Evolutionary conservation across 1,284 basidiomycete genomes (phyloP).

Genomic region (Austropuccinia psidii): DNA sequence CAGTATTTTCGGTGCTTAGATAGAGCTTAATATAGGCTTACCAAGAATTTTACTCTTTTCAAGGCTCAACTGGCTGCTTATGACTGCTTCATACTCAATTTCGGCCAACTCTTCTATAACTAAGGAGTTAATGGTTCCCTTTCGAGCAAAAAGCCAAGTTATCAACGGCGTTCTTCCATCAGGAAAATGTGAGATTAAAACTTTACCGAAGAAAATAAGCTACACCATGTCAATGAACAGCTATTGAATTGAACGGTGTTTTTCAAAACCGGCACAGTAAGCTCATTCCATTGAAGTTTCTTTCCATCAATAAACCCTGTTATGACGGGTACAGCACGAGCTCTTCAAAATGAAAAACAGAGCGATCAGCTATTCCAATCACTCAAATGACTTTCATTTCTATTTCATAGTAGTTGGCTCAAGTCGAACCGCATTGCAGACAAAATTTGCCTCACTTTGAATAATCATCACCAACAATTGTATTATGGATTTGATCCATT

Average conservation of each 20-base stretch:
- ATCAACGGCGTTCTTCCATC: background rate
- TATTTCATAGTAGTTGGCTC: too few relatives aligned
- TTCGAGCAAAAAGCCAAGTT: background rate
- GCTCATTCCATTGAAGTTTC: slow-evolving; percentile 2
- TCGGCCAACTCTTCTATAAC: slow-evolving; percentile 17
- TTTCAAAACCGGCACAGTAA: background rate
- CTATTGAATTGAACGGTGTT: slow-evolving; percentile 29
- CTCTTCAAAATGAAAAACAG: background rate
- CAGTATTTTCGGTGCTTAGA: too few relatives aligned
- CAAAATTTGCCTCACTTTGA: background rate
- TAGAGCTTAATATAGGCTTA: too few relatives aligned
- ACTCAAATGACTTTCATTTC: too few relatives aligned
- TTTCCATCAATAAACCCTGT: background rate
- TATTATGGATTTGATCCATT: slow-evolving; percentile 18
- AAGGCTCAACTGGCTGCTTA: too few relatives aligned
- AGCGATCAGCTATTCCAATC: background rate
- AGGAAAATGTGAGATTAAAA: background rate
- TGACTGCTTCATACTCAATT: slow-evolving; percentile 20
- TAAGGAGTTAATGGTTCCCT: background rate
- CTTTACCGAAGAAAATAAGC: slow-evolving; percentile 4
- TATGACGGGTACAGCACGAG: slow-evolving; percentile 17
- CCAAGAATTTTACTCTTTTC: too few relatives aligned
- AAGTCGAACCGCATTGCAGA: background rate
- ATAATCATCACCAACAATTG: slow-evolving; percentile 9
- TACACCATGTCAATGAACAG: slow-evolving; percentile 25